Conservation (phyloP, 2,329 filamentous ascomycete genomes). For the Verticillium tricorpus region DNA sequence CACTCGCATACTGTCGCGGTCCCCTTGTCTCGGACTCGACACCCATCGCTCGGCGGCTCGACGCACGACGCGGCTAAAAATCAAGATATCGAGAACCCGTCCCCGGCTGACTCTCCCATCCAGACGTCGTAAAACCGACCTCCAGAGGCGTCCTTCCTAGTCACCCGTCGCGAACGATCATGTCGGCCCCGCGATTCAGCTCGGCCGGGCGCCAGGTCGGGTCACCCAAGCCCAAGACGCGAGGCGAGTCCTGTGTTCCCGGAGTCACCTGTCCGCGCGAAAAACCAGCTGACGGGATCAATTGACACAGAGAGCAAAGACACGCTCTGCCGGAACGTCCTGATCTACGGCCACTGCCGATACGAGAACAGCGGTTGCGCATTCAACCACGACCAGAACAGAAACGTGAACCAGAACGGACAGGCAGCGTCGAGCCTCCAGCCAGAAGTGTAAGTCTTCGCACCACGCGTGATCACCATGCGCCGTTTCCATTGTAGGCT, state of each 20-base stretch:
- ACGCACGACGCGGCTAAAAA: not conserved
- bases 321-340: slow-evolving; percentile 85
- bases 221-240: slow-evolving; percentile 52
- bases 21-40: not conserved
- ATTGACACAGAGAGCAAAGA: slow-evolving; percentile 68
- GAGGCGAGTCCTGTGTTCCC: slow-evolving; percentile 36
- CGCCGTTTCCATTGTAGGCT: not conserved
- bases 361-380: slow-evolving; percentile 89
- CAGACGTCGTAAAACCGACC: slow-evolving; percentile 40
- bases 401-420: slow-evolving; percentile 29
- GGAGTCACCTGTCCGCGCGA: not conserved
- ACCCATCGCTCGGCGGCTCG: not conserved
- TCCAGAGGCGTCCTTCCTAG: slow-evolving; percentile 23
- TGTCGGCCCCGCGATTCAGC: slow-evolving; percentile 43
- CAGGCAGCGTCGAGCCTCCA: slow-evolving; percentile 22
- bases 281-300: slow-evolving; percentile 10
- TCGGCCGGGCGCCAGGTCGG: slow-evolving; percentile 45
- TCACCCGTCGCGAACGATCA: slow-evolving; percentile 25
- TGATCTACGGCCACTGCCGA: slow-evolving; percentile 89
- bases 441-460: slow-evolving; percentile 43
- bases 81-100: slow-evolving; percentile 3
- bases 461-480: not conserved
- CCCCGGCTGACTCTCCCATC: slow-evolving; percentile 1
- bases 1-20: not conserved
- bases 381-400: slow-evolving; percentile 81